Conservation (phyloP, 2,329 filamentous ascomycete species). For the Xylariaceae sp. region DNA sequence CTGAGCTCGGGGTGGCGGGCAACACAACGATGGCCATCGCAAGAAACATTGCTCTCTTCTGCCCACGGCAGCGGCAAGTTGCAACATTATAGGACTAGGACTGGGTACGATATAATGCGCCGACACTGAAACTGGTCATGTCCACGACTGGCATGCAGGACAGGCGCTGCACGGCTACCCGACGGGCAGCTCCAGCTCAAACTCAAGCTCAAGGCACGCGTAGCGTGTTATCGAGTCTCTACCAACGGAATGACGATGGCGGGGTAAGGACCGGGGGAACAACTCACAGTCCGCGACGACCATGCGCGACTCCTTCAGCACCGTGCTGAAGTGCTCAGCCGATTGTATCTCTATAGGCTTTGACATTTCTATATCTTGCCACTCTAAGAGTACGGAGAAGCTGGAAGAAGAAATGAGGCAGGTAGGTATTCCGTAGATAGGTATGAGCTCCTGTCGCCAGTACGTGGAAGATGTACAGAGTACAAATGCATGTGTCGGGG, state of each 20-base stretch:
- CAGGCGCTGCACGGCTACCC: constrained; percentile 3
- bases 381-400: neutral
- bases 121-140: neutral
- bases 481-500: too few relatives aligned
- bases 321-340: constrained; percentile 56
- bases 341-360: constrained; percentile 46
- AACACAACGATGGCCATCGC: too few relatives aligned
- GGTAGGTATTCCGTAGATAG: neutral
- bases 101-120: neutral
- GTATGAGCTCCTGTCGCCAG: neutral
- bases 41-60: too few relatives aligned
- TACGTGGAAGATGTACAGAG: neutral
- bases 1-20: constrained; percentile 1
- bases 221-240: constrained; percentile 16
- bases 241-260: constrained; percentile 24
- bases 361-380: constrained; percentile 34
- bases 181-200: neutral
- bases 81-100: neutral
- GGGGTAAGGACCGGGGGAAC: constrained; percentile 21
- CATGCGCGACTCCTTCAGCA: constrained; percentile 67
- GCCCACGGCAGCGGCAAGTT: too few relatives aligned
- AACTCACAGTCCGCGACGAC: constrained; percentile 85
- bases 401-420: neutral
- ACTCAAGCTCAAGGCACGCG: neutral
- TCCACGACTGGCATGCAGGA: constrained; percentile 2